These are phyloP conservation scores for Debaryomyces maramus DNA, from an alignment of 805 yeast genomes.

Conservation along the genomic window DNA sequence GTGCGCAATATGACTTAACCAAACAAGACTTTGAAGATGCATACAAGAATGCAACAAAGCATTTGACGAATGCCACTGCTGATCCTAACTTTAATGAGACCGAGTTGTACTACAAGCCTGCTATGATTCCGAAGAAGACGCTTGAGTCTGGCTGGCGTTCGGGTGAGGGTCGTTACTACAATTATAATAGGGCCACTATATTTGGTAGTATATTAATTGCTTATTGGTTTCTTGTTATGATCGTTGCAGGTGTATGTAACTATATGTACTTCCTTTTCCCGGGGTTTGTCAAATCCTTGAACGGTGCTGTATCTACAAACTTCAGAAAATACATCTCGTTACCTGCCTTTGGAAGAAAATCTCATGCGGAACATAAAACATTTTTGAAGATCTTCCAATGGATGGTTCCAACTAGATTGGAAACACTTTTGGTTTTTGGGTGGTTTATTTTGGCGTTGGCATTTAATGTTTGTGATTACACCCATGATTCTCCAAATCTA, in stretches of 20 bases:
- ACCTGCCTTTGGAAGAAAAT: slow-evolving; percentile 26
- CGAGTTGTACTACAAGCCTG: slow-evolving; percentile 35
- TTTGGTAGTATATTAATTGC: slow-evolving; percentile 28
- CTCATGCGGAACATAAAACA: slow-evolving; percentile 15
- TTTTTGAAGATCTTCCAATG: slow-evolving; percentile 17
- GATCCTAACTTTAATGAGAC: slow-evolving; percentile 30
- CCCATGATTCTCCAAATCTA: slow-evolving; percentile 25
- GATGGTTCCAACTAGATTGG: slow-evolving; percentile 55
- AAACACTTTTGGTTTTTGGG: slow-evolving; percentile 40
- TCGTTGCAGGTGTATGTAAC: slow-evolving; percentile 35
- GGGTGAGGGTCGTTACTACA: slow-evolving; percentile 26
- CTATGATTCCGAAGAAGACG: slow-evolving; percentile 23
- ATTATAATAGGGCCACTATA: slow-evolving; percentile 42
- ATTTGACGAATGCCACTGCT: slow-evolving; percentile 30
- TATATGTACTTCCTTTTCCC: slow-evolving; percentile 23
- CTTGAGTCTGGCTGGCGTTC: slow-evolving; percentile 30
- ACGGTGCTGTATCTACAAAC: slow-evolving; percentile 15
- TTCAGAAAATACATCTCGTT: slow-evolving; percentile 27
- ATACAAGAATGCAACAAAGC: slow-evolving; percentile 42
- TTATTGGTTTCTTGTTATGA: slow-evolving; percentile 31
- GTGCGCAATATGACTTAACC: slow-evolving; percentile 28
- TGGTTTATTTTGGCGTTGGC: slow-evolving; percentile 38
- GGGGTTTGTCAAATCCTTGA: slow-evolving; percentile 30
- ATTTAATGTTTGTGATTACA: slow-evolving; percentile 25
- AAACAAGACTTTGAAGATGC: slow-evolving; percentile 30